Evolutionary conservation across 257 asterid species (phyloP).

Genomic region (Ligustrum vulgare): DNA sequence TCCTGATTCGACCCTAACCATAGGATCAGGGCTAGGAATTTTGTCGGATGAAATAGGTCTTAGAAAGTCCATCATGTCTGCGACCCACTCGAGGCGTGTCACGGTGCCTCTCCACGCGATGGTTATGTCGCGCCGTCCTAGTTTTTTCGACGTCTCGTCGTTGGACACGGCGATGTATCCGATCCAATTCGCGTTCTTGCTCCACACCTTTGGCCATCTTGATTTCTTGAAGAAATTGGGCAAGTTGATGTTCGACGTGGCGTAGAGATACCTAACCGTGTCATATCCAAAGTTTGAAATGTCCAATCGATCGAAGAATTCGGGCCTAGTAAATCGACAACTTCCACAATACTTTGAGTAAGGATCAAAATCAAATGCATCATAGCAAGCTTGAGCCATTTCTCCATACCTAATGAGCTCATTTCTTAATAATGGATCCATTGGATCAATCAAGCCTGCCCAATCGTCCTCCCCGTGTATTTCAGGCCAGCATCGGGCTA

Average conservation of each 20-base stretch:
- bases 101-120: conserved; percentile 58
- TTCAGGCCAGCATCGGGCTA: conserved; percentile 37
- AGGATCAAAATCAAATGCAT: conserved; percentile 52
- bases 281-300: conserved; percentile 38
- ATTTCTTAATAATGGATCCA: conserved; percentile 36
- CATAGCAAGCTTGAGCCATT: conserved; percentile 54
- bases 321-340: conserved; percentile 27
- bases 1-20: conserved; percentile 41
- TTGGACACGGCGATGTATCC: conserved; percentile 48
- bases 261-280: conserved; percentile 39
- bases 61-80: conserved; percentile 39
- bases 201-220: conserved; percentile 47
- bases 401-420: conserved; percentile 51
- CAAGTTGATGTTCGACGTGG: conserved; percentile 43
- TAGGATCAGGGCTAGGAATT: conserved; percentile 40
- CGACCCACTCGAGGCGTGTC: conserved; percentile 47
- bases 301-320: conserved; percentile 32
- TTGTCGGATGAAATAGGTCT: conserved; percentile 30
- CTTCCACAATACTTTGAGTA: conserved; percentile 47
- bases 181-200: conserved; percentile 48
- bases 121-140: conserved; percentile 49
- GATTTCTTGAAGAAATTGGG: conserved; percentile 48
- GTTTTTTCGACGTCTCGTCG: conserved; percentile 33
- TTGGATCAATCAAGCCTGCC: conserved; percentile 50
- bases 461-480: conserved; percentile 43